Evolutionary conservation across 2,329 filamentous ascomycete species (phyloP).

Genomic region (Cordyceps tenuipes): DNA sequence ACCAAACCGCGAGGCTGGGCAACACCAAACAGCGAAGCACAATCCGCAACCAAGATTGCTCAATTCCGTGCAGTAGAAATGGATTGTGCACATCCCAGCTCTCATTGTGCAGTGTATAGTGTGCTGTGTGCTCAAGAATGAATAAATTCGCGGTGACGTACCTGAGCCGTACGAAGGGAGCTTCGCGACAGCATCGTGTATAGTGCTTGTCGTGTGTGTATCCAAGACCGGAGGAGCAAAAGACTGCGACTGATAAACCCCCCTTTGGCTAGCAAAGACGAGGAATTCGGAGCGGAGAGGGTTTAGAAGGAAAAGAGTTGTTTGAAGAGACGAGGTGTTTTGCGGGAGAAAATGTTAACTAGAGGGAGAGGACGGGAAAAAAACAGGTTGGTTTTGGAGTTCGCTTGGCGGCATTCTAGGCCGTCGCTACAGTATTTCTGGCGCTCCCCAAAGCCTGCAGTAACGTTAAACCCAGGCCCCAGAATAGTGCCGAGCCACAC

Average conservation of each 20-base stretch:
- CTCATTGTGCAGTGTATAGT: background rate
- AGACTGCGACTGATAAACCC: conserved; percentile 3
- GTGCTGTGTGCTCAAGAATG: background rate
- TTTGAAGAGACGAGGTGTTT: conserved; percentile 11
- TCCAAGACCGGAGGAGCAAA: background rate
- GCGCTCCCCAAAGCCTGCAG: background rate
- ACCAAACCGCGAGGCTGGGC: background rate
- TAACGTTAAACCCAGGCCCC: conserved; percentile 9
- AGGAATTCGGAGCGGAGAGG: conserved; percentile 6
- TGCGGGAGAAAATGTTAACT: conserved; percentile 11
- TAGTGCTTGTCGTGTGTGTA: conserved; percentile 12
- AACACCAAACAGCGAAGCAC: background rate
- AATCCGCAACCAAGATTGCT: background rate
- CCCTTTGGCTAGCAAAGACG: conserved; percentile 3
- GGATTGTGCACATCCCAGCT: background rate
- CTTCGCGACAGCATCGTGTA: conserved; percentile 50
- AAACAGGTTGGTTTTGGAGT: conserved; percentile 6
- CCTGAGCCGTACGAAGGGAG: conserved; percentile 49
- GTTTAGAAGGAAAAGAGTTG: conserved; percentile 6
- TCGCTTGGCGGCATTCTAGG: conserved; percentile 1
- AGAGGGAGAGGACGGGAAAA: conserved; percentile 10
- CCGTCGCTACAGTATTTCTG: conserved; percentile 3
- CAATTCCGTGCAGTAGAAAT: background rate
- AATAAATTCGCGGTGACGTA: conserved; percentile 26
- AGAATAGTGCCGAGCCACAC: conserved; percentile 8